These are phyloP conservation scores for Exsudoporus frostii DNA, from an alignment of 768 basidiomycete genomes.

Conservation along the genomic window DNA sequence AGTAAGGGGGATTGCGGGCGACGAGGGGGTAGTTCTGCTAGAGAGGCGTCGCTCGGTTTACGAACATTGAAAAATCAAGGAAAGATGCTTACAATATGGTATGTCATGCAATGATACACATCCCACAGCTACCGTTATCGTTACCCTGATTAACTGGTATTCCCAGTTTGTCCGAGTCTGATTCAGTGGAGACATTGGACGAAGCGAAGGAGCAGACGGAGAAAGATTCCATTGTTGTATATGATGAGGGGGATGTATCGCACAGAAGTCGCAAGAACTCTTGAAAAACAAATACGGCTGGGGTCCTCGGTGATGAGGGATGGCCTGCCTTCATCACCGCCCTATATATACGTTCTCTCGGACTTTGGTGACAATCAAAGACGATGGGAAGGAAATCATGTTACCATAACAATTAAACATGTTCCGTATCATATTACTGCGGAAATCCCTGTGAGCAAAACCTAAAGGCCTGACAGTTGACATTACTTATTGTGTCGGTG, in stretches of 20 bases:
- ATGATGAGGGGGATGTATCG: constrained; percentile 2
- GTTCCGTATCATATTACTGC: not conserved
- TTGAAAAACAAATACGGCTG: constrained; percentile 4
- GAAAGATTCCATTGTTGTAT: constrained; percentile 22
- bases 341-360: constrained; percentile 12
- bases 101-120: not conserved
- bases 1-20: not conserved
- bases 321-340: not conserved
- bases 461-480: not conserved
- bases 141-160: constrained; percentile 10
- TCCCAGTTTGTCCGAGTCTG: not conserved
- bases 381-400: constrained; percentile 11
- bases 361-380: constrained; percentile 1
- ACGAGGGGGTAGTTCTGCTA: not conserved
- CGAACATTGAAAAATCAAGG: no score
- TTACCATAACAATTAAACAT: not conserved
- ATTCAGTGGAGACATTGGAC: not conserved
- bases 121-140: no score
- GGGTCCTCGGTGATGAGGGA: not conserved
- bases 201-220: not conserved
- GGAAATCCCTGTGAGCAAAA: constrained; percentile 6
- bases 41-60: not conserved
- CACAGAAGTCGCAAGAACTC: not conserved
- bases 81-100: no score
- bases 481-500: constrained; percentile 20